Evolutionary conservation across 495 filamentous ascomycete genomes (phyloP), one percentile per base, ranked within the genome.

Genomic region (Hypoxylon lienhwacheense): DNA sequence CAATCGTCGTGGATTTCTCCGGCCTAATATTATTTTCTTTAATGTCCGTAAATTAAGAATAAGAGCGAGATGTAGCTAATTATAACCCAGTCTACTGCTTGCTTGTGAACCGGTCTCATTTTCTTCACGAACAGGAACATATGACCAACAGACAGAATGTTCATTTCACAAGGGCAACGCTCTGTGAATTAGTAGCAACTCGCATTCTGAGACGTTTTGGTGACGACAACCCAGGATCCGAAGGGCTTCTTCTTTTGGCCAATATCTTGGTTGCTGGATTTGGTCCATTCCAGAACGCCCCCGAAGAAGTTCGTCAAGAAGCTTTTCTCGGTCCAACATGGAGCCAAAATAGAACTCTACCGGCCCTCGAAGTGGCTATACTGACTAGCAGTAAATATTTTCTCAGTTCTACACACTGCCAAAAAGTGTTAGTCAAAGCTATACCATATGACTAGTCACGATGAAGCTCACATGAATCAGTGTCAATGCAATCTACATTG

Each of bases 201-300:
- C 78, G 83, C 24, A 80, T 89, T 11, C 67, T 89, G 28, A 73
- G 86, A 14, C 80, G 82, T 12, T 86, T 80, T 51, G 80, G 86
- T 58, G 86, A 89, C 61, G 82, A 87, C 28, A 77, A 82, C 52
- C 73, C 81, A 19, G 84, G 81, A 10, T 77, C 76, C 1, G 61
- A 77, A 14, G 83, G 82, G n/a, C 71, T 89, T 15, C 73, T 88
- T n/a, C 71, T 84, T 6, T 71, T 89, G 12, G 78, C 85, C 1
- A 84, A 87, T 34, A 82, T 88, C n/a, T 72, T 89, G 25, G 81
- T 89, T 40, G 81, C 84, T 17, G 82, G 84, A 11, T 89, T 89
- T 57, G 81, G 87, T 53, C 86, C 86, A 4, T 88, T 89, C 50
- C 84, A 86, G 55, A 83, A 83, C 44, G 84, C 83, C 1, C 86